Percentiles rank a stretch among this genome's conserved stretches.
Evolutionary conservation across 1,284 basidiomycete species (phyloP).

Genomic region (Cryptococcus wingfieldii): DNA sequence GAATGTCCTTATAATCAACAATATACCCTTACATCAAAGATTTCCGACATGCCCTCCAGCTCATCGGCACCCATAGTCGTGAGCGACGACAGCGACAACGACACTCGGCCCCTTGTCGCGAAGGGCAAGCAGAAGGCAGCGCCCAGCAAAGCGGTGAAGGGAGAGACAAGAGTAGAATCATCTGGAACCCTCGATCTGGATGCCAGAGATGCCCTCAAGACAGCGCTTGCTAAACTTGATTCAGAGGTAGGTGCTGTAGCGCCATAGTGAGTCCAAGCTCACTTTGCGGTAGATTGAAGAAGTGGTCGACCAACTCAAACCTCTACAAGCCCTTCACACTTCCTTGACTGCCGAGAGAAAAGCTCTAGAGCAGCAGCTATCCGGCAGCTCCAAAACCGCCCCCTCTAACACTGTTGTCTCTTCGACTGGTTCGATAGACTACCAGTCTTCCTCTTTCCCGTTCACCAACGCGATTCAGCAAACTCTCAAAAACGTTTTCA

Average conservation of each 20-base stretch:
- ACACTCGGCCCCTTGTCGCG: no score
- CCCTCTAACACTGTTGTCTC: neutral
- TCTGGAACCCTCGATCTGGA: conserved; percentile 8
- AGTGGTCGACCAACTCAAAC: conserved; percentile 30
- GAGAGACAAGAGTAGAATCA: no score
- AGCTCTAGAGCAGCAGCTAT: conserved; percentile 19
- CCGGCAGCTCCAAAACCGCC: neutral
- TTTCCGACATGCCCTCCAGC: neutral
- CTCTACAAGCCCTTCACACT: conserved; percentile 28
- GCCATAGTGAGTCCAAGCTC: neutral
- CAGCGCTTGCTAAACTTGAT: conserved; percentile 31
- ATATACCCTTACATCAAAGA: no score
- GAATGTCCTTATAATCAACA: no score
- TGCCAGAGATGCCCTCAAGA: conserved; percentile 23
- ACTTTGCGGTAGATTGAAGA: conserved; percentile 26
- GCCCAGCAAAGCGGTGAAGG: no score
- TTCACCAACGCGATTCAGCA: conserved; percentile 19
- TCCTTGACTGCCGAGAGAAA: conserved; percentile 20
- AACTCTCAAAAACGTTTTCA: conserved; percentile 22
- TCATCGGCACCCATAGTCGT: neutral
- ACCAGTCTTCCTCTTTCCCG: conserved; percentile 23
- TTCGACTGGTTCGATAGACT: conserved; percentile 17
- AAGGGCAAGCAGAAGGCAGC: no score
- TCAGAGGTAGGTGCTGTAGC: conserved; percentile 24
- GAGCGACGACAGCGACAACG: neutral